Evolutionary conservation across 2,329 filamentous ascomycete species (phyloP).

Genomic region (Pleurostoma richardsiae): DNA sequence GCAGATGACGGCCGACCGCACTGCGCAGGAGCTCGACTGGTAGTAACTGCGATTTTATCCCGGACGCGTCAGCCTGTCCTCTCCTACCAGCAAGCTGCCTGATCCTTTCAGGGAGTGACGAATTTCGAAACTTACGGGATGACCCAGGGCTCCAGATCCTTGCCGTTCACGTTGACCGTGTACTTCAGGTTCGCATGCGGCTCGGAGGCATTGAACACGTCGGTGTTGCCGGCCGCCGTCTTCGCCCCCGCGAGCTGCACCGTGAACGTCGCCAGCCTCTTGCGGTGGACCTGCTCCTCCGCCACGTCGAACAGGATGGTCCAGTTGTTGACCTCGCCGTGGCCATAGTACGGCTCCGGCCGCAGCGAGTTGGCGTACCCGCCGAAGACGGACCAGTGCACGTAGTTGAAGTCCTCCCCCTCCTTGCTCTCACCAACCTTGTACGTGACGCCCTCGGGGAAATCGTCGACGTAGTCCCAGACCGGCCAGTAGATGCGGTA

Average conservation of each 20-base stretch:
- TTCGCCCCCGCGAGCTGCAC: conserved; percentile 60
- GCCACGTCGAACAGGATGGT: conserved; percentile 47
- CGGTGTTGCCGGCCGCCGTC: conserved; percentile 56
- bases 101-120: too few species aligned
- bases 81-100: too few species aligned
- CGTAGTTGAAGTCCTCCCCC: conserved; percentile 51
- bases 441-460: conserved; percentile 52
- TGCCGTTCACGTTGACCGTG: conserved; percentile 31
- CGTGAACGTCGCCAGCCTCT: conserved; percentile 50
- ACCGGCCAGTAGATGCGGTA: conserved; percentile 57
- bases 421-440: conserved; percentile 47
- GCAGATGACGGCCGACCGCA: conserved; percentile 54
- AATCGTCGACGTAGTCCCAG: conserved; percentile 54
- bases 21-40: conserved; percentile 53
- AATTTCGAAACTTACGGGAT: conserved; percentile 39
- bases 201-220: conserved; percentile 48
- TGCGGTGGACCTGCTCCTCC: conserved; percentile 31
- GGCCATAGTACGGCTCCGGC: conserved; percentile 32
- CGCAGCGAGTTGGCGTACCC: conserved; percentile 43
- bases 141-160: conserved; percentile 43
- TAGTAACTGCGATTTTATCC: conserved; percentile 30
- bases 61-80: too few species aligned
- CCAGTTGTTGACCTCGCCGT: conserved; percentile 51
- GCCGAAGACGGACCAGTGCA: conserved; percentile 62
- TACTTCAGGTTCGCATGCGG: conserved; percentile 48